These are phyloP conservation scores for Scheffersomyces parashehatae DNA, from an alignment of 1,139 yeast species.

Conservation along the genomic window DNA sequence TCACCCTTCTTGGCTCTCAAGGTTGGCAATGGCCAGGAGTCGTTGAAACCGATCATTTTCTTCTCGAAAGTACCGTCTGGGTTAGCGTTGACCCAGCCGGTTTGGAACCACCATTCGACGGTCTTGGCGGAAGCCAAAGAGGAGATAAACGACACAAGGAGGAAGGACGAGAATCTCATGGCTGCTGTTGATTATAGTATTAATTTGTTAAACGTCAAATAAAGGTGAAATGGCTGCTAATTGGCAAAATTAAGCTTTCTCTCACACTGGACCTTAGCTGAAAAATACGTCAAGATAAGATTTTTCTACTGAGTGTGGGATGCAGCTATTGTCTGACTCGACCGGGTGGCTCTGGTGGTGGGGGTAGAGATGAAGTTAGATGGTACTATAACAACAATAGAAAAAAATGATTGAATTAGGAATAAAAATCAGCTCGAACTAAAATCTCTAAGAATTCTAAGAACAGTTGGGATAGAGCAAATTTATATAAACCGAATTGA, in stretches of 20 bases:
- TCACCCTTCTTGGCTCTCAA: conserved; percentile 75
- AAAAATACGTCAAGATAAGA: conserved; percentile 1
- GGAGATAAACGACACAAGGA: conserved; percentile 17
- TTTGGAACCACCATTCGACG: conserved; percentile 69
- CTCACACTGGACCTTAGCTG: conserved; percentile 1
- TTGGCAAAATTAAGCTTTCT: conserved; percentile 1
- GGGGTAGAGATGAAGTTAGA: background rate
- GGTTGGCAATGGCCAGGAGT: conserved; percentile 83
- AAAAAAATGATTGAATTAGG: background rate
- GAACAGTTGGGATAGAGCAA: conserved; percentile 1
- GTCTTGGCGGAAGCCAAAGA: conserved; percentile 47
- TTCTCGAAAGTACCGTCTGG: conserved; percentile 75
- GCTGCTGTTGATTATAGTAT: background rate
- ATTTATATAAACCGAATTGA: background rate
- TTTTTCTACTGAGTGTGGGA: background rate
- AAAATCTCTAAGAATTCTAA: background rate
- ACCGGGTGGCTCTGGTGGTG: background rate
- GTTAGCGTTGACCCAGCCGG: conserved; percentile 68
- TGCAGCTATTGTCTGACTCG: background rate
- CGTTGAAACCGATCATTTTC: conserved; percentile 76
- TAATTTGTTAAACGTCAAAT: background rate
- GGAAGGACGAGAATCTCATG: conserved; percentile 20
- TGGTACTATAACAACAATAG: background rate
- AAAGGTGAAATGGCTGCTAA: background rate
- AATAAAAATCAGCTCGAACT: background rate